Evolutionary conservation across 2,329 filamentous ascomycete genomes (phyloP).

Genomic region (Fonsecaea erecta): DNA sequence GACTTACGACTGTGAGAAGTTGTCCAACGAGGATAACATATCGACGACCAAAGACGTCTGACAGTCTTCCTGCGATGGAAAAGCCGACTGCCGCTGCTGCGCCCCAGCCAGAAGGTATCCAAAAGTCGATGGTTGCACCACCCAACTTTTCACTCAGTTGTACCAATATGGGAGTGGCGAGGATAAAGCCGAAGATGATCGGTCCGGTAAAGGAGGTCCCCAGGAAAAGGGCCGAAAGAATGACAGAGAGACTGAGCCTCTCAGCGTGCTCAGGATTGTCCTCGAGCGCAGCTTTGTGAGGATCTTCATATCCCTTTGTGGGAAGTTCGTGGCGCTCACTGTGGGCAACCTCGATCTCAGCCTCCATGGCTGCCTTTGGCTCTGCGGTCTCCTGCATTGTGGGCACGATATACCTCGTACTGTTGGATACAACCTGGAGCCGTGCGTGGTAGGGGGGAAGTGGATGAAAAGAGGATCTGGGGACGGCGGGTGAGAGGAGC

Average conservation of each 20-base stretch:
- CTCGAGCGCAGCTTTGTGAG: constrained; percentile 31
- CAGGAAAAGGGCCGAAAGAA: constrained; percentile 31
- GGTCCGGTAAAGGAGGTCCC: constrained; percentile 31
- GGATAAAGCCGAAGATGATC: constrained; percentile 32
- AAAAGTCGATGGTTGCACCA: constrained; percentile 28
- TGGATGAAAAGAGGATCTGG: constrained; percentile 13
- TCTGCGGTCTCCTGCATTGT: constrained; percentile 23
- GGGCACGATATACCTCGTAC: not conserved
- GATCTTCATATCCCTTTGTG: constrained; percentile 26
- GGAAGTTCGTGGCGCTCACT: constrained; percentile 18
- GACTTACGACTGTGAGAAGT: constrained; percentile 25
- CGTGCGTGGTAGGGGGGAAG: not conserved
- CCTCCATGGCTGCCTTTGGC: constrained; percentile 22
- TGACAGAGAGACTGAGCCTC: constrained; percentile 28
- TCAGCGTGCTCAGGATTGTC: constrained; percentile 29
- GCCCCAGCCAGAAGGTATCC: constrained; percentile 31
- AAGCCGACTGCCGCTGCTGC: constrained; percentile 28
- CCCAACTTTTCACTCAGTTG: constrained; percentile 30
- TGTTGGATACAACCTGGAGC: constrained; percentile 1
- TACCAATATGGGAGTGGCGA: constrained; percentile 28
- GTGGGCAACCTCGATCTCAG: constrained; percentile 29
- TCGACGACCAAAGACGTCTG: constrained; percentile 31
- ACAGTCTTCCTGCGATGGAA: constrained; percentile 29
- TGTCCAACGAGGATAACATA: constrained; percentile 32
- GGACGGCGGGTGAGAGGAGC: constrained; percentile 13